Evolutionary conservation across 345 rosid species (phyloP), one percentile per base, ranked within the genome.

Genomic region (Eucalyptus camaldulensis): DNA sequence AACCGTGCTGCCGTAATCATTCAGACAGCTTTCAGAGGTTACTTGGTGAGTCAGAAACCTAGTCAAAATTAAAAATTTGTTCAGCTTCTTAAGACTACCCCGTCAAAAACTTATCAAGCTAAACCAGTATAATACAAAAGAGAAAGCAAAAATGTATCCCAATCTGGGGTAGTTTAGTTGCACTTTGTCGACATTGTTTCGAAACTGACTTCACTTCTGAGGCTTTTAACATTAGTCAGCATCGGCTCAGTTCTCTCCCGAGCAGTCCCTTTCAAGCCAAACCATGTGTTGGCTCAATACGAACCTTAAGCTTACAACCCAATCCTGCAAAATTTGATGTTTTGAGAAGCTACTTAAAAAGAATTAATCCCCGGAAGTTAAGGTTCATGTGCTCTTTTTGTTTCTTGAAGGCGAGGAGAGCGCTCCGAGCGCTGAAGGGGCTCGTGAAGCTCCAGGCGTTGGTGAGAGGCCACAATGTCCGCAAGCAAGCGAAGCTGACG

Each of bases 401-500:
- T 85, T 49, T 49, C 25, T 33, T 17, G 33, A 90, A 97, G 99
- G 97, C 98, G 14, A 91, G 97, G 92, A 94, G 98, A 90, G 99
- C 99, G n/a, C 90, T 96, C 88, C 91, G 96, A 3, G 99, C 99
- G 31, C 90, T 97, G 80, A 95, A 92, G 93, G 99, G 99, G 88
- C 89, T 96, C 85, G 99, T 97, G 89, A 94, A 95, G 96, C 94
- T 97, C 53, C 99, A 97, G 92, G 99, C 99, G 12, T 90, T 97
- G 60, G 98, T 97, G 89, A 94, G 99, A 93, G 99, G 99, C 69
- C 94, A 96, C 87, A 97, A 96, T 40, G 99, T 96, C 11, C 87
- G 99, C 88, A 94, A 94, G 89, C 97, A 96, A 91, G 94, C 98
- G 13, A 95, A 96, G 89, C 91, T 92, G 87, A 96, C 96, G 67